These are phyloP conservation scores for Paecilomyces sp. DNA, from an alignment of 2,329 filamentous ascomycete species.

Conservation along the genomic window DNA sequence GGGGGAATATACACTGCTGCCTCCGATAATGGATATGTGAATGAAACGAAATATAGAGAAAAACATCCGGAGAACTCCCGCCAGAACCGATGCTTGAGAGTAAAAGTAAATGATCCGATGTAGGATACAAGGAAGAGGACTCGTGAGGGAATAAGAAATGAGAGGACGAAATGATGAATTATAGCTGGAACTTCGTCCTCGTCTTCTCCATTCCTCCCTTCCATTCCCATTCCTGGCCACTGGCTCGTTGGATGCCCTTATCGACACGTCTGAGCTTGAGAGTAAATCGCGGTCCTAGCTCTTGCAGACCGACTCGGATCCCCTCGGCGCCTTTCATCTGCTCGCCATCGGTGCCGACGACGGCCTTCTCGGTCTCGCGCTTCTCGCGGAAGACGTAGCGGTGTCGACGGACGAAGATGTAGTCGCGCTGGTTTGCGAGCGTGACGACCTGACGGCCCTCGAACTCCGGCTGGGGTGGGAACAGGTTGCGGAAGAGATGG, in stretches of 20 bases:
- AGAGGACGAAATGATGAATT: conserved; percentile 5
- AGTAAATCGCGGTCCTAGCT: conserved; percentile 76
- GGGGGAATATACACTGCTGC: background rate
- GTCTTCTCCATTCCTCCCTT: conserved; percentile 92
- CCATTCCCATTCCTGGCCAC: conserved; percentile 91
- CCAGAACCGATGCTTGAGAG: background rate
- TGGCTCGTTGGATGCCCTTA: conserved; percentile 71
- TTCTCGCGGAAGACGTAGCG: conserved; percentile 92
- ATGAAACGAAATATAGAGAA: background rate
- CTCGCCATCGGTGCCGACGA: conserved; percentile 73
- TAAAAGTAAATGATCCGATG: background rate
- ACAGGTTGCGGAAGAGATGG: conserved; percentile 71
- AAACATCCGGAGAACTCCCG: background rate
- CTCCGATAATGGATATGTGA: background rate
- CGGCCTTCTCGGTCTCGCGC: conserved; percentile 75
- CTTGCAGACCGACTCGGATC: conserved; percentile 81
- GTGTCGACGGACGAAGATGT: conserved; percentile 86
- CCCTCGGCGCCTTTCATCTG: conserved; percentile 77
- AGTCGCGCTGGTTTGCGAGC: conserved; percentile 90
- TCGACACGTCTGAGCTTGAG: conserved; percentile 87
- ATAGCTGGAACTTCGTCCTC: conserved; percentile 89
- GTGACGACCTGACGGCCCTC: conserved; percentile 85
- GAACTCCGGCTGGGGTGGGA: conserved; percentile 75
- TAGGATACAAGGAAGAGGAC: background rate
- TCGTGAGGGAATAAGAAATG: background rate